Evolutionary conservation across 495 filamentous ascomycete genomes (phyloP).

Genomic region (Daldinia childiae): DNA sequence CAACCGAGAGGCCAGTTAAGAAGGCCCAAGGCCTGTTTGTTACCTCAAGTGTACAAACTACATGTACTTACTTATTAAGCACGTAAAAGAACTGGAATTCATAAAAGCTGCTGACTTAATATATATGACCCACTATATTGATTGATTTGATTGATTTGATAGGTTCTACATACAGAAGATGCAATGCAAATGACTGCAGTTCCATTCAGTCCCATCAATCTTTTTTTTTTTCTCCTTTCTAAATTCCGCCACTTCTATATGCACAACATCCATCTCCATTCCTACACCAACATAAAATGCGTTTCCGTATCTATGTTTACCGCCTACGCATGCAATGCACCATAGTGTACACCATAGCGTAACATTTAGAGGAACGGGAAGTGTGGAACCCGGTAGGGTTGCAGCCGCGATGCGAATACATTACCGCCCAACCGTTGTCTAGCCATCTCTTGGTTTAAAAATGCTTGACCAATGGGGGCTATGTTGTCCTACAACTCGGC

Average conservation of each 20-base stretch:
- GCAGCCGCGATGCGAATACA: slow-evolving; percentile 44
- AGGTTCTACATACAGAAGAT: not conserved
- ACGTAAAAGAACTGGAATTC: too few species aligned
- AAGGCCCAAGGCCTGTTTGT: not conserved
- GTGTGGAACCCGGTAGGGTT: slow-evolving; percentile 36
- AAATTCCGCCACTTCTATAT: not conserved
- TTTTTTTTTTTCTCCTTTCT: too few species aligned
- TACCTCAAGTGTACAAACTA: not conserved
- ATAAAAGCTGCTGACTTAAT: not conserved
- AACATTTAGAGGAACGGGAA: slow-evolving; percentile 27
- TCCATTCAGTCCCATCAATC: not conserved
- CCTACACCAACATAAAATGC: slow-evolving; percentile 9
- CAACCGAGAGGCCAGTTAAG: slow-evolving; percentile 3
- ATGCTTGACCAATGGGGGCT: slow-evolving; percentile 25
- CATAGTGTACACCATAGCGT: not conserved
- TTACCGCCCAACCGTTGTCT: slow-evolving; percentile 43
- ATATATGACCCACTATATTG: not conserved
- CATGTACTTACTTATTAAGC: too few species aligned
- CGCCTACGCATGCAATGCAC: slow-evolving; percentile 18
- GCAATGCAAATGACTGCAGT: not conserved
- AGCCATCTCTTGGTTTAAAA: slow-evolving; percentile 16
- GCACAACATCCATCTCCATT: slow-evolving; percentile 11
- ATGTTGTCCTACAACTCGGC: slow-evolving; percentile 34
- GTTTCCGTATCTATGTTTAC: slow-evolving; percentile 18
- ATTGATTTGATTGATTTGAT: not conserved